Evolutionary conservation across 2,329 filamentous ascomycete species (phyloP).

Genomic region (Colletotrichum tropicicola): DNA sequence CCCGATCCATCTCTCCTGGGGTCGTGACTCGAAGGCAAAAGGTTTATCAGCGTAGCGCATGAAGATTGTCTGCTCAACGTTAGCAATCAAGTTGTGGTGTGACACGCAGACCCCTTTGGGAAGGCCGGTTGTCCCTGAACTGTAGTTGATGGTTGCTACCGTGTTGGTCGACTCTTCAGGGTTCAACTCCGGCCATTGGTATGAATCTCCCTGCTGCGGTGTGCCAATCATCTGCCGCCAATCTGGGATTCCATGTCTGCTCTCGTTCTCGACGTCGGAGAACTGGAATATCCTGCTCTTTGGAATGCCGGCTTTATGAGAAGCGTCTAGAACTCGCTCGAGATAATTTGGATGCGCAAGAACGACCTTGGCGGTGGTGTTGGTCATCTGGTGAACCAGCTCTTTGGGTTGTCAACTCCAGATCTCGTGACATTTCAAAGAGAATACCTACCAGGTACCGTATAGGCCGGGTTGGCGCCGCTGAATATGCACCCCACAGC

Average conservation of each 20-base stretch:
- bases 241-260: slow-evolving; percentile 46
- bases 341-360: slow-evolving; percentile 58
- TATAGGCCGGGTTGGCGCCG: slow-evolving; percentile 62
- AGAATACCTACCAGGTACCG: slow-evolving; percentile 49
- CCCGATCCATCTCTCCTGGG: slow-evolving; percentile 59
- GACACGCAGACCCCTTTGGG: slow-evolving; percentile 61
- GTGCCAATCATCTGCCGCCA: slow-evolving; percentile 51
- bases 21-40: slow-evolving; percentile 44
- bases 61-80: slow-evolving; percentile 58
- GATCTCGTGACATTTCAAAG: not conserved
- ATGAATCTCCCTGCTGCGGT: slow-evolving; percentile 40
- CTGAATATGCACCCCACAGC: slow-evolving; percentile 63
- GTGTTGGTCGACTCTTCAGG: slow-evolving; percentile 43
- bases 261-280: slow-evolving; percentile 46
- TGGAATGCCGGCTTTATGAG: slow-evolving; percentile 49
- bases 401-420: slow-evolving; percentile 44
- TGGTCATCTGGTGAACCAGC: slow-evolving; percentile 59
- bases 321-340: slow-evolving; percentile 51
- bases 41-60: slow-evolving; percentile 50
- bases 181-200: slow-evolving; percentile 50
- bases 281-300: slow-evolving; percentile 56
- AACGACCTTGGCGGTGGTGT: slow-evolving; percentile 58
- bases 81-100: slow-evolving; percentile 58
- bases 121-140: slow-evolving; percentile 59
- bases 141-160: slow-evolving; percentile 58